Evolutionary conservation across 192 early-diverging fungal species (phyloP), one percentile per base, ranked within the genome.

Genomic region (Backusella tuberculispora): DNA sequence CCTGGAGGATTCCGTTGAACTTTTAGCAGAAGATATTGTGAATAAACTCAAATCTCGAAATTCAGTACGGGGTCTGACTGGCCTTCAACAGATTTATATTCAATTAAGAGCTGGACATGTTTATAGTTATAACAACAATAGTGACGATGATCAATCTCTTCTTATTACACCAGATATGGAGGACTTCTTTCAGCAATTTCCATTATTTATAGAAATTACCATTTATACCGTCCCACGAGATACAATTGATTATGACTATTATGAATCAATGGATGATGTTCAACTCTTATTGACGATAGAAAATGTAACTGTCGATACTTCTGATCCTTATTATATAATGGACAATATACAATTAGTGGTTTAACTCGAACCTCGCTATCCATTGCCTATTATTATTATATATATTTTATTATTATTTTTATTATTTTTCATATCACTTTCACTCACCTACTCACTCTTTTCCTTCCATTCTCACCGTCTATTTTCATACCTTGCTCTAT

Each of bases 101-200:
- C 75, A 78, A 42, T 76, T 83, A 12, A 73, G 79, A 56, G 72
- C 76, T 24, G 82, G 82, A 8, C 82, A 83, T 72, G 65, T 77
- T 19, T 83, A 76, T 48, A 71, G 50, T 40, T 77, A 75, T 40
- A 73, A 74, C 38, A 73, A 77, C 45, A 29, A 68, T 7, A 60
- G 24, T 12, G 76, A 81, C 17, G 73, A 76, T 34, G 73, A 69
- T 17, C 72, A 75, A 9, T 76, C 76, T 12, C 41, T 73, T 19
- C 63, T 78, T 0, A 66, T 77, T 9, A 66, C 73, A 19, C 64
- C 53, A 41, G 76, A 81, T 24, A 78, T 77, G 76, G 63, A 75
- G 26, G 80, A 78, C 50, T 81, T 81, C 44, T 77, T 83, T 56
- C 79, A 80, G 45, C 72, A 83, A 47, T 83, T 83, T 13, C 82